phyloP scores from a whole-genome alignment of 2,329 filamentous ascomycete genomes.

The Epichloe gansuensis region DNA sequence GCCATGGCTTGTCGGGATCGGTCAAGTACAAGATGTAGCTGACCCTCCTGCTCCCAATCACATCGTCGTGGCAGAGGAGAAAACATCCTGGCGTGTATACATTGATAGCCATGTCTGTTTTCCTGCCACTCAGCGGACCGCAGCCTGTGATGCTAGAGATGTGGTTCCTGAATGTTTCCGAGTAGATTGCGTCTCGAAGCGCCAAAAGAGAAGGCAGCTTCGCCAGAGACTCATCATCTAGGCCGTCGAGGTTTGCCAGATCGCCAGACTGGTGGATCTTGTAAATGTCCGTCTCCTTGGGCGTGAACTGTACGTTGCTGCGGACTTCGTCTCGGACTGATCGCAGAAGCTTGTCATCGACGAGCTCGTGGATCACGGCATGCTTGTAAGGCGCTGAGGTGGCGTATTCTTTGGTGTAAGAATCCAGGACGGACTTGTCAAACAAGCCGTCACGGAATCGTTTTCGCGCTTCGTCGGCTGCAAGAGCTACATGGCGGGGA shows the following conservation, averaged over 20 bases:
- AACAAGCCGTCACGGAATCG: slow-evolving; percentile 58
- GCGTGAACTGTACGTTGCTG: slow-evolving; percentile 85
- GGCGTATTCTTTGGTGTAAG: slow-evolving; percentile 52
- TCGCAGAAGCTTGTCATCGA: slow-evolving; percentile 72
- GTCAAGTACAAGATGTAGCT: slow-evolving; percentile 97
- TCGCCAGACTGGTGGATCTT: slow-evolving; percentile 98
- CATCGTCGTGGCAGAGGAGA: slow-evolving; percentile 92
- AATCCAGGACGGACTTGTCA: slow-evolving; percentile 41
- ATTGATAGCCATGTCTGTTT: slow-evolving; percentile 99
- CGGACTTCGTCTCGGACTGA: slow-evolving; percentile 80
- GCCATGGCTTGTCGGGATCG: slow-evolving; percentile 83
- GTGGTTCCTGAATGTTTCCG: slow-evolving; percentile 76
- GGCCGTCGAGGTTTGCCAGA: slow-evolving; percentile 87
- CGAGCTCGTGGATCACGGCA: slow-evolving; percentile 71
- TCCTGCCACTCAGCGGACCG: slow-evolving; percentile 77
- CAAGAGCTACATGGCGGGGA: slow-evolving; percentile 27
- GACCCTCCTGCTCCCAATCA: slow-evolving; percentile 90
- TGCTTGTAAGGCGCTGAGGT: slow-evolving; percentile 72
- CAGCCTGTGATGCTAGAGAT: slow-evolving; percentile 76
- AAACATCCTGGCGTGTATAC: slow-evolving; percentile 95
- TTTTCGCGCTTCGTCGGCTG: slow-evolving; percentile 36
- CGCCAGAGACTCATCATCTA: slow-evolving; percentile 73
- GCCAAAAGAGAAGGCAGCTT: slow-evolving; percentile 81
- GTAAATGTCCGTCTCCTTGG: slow-evolving; percentile 99
- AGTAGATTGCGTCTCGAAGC: slow-evolving; percentile 92